Conservation (phyloP, 805 yeast genomes). For the Suhomyces pyralidae region DNA sequence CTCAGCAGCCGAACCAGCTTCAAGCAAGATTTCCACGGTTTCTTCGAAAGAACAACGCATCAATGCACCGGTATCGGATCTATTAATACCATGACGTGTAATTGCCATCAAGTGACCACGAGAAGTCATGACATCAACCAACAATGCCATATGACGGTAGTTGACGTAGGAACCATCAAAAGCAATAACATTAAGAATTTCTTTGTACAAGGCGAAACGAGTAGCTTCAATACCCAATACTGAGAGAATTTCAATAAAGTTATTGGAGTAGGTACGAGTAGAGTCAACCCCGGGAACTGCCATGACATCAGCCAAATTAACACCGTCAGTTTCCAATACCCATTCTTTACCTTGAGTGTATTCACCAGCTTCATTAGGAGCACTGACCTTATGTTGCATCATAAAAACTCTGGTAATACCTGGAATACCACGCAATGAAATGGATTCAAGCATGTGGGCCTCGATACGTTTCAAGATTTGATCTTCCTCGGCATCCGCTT, state of each 20-base stretch:
- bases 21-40: constrained; percentile 94
- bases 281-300: constrained; percentile 93
- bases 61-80: constrained; percentile 97
- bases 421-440: constrained; percentile 92
- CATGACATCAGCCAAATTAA: constrained; percentile 91
- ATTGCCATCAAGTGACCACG: constrained; percentile 98
- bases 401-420: constrained; percentile 88
- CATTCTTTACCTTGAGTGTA: constrained; percentile 88
- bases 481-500: constrained; percentile 94
- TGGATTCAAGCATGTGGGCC: constrained; percentile 92
- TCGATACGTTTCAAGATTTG: constrained; percentile 93
- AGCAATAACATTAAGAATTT: constrained; percentile 94
- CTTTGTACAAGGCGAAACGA: constrained; percentile 88
- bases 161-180: constrained; percentile 99
- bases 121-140: constrained; percentile 98
- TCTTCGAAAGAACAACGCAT: constrained; percentile 99
- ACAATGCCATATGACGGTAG: constrained; percentile 95
- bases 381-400: constrained; percentile 77
- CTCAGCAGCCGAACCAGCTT: constrained; percentile 98
- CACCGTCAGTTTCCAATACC: constrained; percentile 99
- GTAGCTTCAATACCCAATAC: constrained; percentile 99
- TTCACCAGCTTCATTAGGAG: constrained; percentile 81
- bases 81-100: constrained; percentile 98
- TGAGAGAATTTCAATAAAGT: constrained; percentile 90
- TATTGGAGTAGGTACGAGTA: constrained; percentile 86